These are phyloP conservation scores for Zygoascus flipseniorum DNA, from an alignment of 805 yeast species.

Conservation along the genomic window DNA sequence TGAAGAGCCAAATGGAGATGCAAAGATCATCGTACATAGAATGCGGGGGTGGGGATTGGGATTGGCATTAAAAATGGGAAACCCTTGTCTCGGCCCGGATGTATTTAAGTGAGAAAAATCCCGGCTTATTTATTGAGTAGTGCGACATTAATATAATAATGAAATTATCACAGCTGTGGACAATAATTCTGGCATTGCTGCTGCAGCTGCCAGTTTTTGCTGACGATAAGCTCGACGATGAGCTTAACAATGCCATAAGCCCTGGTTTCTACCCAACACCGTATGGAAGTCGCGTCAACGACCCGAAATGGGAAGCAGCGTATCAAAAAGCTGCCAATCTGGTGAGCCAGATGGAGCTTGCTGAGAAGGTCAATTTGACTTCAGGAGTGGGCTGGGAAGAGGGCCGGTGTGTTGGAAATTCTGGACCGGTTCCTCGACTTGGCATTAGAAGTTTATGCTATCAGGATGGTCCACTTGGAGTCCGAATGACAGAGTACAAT, in stretches of 20 bases:
- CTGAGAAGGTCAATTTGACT: slow-evolving; percentile 54
- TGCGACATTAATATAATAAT: too few species aligned
- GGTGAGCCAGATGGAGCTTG: slow-evolving; percentile 47
- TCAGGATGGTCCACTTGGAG: slow-evolving; percentile 59
- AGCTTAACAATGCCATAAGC: slow-evolving; percentile 8
- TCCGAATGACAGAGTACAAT: slow-evolving; percentile 47
- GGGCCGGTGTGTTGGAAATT: slow-evolving; percentile 55
- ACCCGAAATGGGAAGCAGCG: slow-evolving; percentile 49
- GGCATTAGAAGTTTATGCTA: slow-evolving; percentile 48
- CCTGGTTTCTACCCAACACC: slow-evolving; percentile 19
- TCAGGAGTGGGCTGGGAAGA: slow-evolving; percentile 59
- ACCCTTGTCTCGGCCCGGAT: too few species aligned
- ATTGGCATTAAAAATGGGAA: too few species aligned
- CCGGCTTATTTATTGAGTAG: too few species aligned
- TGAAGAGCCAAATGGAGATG: too few species aligned
- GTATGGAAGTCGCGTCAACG: slow-evolving; percentile 15
- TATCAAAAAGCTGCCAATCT: slow-evolving; percentile 46
- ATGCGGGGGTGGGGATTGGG: too few species aligned
- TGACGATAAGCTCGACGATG: slow-evolving; percentile 4
- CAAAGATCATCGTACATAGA: too few species aligned
- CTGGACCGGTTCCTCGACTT: slow-evolving; percentile 48
- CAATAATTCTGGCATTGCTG: neutral
- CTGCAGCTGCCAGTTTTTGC: neutral
- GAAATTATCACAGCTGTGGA: too few species aligned
- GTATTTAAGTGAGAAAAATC: too few species aligned